Conservation (phyloP, 2,329 filamentous ascomycete genomes). For the Diplocarpon mali region DNA sequence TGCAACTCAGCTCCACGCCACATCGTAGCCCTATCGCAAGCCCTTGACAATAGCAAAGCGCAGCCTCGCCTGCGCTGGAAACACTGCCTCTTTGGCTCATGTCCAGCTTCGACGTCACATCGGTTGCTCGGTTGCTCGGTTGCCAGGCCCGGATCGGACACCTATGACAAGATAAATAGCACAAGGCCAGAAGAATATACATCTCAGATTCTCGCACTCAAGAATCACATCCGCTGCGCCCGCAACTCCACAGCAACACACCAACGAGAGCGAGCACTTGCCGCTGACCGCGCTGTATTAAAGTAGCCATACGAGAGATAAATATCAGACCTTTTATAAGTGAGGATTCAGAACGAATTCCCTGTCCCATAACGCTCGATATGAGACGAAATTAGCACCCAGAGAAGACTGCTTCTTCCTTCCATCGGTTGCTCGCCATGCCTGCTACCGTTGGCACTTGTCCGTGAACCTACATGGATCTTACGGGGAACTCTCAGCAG, state of each 20-base stretch:
- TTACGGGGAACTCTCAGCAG: conserved; percentile 6
- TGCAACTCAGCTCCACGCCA: no score
- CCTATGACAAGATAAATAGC: not conserved
- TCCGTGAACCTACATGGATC: no score
- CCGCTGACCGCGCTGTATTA: not conserved
- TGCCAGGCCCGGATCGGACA: conserved; percentile 8
- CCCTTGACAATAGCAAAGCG: not conserved
- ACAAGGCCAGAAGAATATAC: no score
- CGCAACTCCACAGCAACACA: not conserved
- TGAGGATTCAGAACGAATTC: conserved; percentile 2
- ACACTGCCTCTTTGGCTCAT: not conserved
- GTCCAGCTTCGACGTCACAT: conserved; percentile 13
- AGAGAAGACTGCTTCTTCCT: not conserved
- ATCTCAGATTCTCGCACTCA: not conserved
- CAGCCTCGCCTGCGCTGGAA: not conserved
- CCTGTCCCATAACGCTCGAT: conserved; percentile 19
- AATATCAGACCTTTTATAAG: conserved; percentile 7
- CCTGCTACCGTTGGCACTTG: no score
- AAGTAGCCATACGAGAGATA: not conserved
- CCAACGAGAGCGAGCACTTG: not conserved
- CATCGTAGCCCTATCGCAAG: not conserved
- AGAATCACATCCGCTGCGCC: not conserved
- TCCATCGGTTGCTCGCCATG: no score
- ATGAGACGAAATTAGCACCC: conserved; percentile 21
- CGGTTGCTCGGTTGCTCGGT: conserved; percentile 9